Percentiles rank a stretch among this genome's conserved stretches.
Evolutionary conservation across 176 grass and related monocot species (phyloP).

Genomic region (Triticum urartu): DNA sequence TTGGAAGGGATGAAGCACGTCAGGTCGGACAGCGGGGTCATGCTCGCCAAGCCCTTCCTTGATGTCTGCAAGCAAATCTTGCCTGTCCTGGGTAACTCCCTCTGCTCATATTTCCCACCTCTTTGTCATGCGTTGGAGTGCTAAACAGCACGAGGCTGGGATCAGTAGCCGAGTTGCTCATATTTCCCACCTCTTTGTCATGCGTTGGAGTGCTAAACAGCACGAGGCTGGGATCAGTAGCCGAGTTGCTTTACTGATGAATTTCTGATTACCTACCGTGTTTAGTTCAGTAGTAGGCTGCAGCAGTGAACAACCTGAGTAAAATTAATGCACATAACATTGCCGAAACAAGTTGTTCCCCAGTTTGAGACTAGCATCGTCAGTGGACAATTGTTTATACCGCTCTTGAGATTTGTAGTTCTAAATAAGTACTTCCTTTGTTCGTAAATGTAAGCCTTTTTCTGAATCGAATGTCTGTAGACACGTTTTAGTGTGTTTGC

Average conservation of each 20-base stretch:
- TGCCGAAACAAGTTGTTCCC: not conserved
- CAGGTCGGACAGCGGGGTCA: slow-evolving; percentile 67
- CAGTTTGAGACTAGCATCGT: not conserved
- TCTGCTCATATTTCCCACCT: not conserved
- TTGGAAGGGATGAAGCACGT: slow-evolving; percentile 97
- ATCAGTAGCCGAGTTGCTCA: not conserved
- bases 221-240: slow-evolving; percentile 17
- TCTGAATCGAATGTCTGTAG: too few species aligned
- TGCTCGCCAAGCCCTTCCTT: slow-evolving; percentile 92
- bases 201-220: not conserved
- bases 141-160: not conserved
- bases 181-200: not conserved
- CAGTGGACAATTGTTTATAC: not conserved
- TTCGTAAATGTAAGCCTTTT: too few species aligned
- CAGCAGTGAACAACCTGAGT: not conserved
- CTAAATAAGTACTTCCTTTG: not conserved
- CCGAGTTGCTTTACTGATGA: not conserved
- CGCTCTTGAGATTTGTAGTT: not conserved
- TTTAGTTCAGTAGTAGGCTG: not conserved
- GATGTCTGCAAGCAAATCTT: slow-evolving; percentile 95
- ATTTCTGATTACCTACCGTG: not conserved
- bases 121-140: not conserved
- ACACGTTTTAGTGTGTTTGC: too few species aligned
- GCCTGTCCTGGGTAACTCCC: slow-evolving; percentile 68
- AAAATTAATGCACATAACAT: not conserved